These are phyloP conservation scores for Fusarium brachygibbosum DNA, from an alignment of 2,329 filamentous ascomycete species.

Conservation along the genomic window DNA sequence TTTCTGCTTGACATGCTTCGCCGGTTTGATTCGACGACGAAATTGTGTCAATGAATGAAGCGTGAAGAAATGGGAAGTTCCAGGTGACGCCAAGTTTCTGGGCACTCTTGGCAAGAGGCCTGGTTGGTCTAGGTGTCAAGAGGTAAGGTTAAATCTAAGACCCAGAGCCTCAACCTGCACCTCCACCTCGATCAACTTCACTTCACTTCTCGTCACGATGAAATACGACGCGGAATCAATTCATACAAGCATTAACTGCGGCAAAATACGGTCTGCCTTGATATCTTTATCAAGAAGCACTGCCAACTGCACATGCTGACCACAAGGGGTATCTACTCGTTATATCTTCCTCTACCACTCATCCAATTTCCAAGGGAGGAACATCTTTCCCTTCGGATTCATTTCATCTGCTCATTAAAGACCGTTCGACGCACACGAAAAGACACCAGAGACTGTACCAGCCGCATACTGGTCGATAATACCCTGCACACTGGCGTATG, in stretches of 20 bases:
- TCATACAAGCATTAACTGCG: neutral
- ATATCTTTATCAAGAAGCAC: neutral
- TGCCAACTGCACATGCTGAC: constrained; percentile 3
- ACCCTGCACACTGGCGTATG: constrained; percentile 81
- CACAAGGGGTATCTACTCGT: constrained; percentile 23
- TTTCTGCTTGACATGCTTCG: neutral
- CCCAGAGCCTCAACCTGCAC: constrained; percentile 22
- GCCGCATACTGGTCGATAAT: constrained; percentile 79
- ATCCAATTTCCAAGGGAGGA: neutral
- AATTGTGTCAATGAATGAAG: neutral
- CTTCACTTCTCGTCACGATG: neutral
- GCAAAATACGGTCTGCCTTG: neutral
- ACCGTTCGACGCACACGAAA: constrained; percentile 79
- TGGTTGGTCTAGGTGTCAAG: constrained; percentile 17
- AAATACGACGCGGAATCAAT: neutral
- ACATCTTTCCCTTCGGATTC: neutral
- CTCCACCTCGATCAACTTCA: constrained; percentile 15
- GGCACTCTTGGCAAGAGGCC: constrained; percentile 29
- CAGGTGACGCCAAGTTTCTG: constrained; percentile 17
- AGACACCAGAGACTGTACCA: constrained; percentile 76
- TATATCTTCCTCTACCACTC: constrained; percentile 7
- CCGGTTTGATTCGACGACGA: neutral
- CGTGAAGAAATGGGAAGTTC: neutral
- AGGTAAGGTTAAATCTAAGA: constrained; percentile 14
- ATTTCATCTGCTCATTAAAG: constrained; percentile 57